These are phyloP conservation scores for Bodo saltans DNA, from an alignment of 78 protist genomes.

Conservation along the genomic window DNA sequence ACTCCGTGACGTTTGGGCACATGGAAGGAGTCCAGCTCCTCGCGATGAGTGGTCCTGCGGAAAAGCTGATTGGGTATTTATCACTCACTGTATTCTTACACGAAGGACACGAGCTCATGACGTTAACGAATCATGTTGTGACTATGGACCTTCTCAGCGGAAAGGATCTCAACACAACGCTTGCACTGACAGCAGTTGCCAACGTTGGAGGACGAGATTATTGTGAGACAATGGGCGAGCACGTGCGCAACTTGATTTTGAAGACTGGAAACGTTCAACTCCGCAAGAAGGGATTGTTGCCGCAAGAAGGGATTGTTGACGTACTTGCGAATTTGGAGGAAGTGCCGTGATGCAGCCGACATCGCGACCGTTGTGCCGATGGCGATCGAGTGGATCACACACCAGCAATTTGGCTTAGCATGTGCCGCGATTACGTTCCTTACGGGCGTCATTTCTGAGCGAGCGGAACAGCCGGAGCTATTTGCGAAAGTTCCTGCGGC, in stretches of 20 bases:
- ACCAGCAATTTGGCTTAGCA: constrained; percentile 67
- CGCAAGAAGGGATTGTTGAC: constrained; percentile 90
- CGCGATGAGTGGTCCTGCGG: constrained; percentile 69
- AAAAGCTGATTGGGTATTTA: constrained; percentile 90
- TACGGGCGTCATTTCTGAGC: constrained; percentile 43
- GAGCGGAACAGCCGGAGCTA: neutral
- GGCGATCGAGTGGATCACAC: constrained; percentile 61
- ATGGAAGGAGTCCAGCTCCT: constrained; percentile 93
- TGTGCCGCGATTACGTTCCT: constrained; percentile 62
- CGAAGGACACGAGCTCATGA: constrained; percentile 86
- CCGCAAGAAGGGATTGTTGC: constrained; percentile 80
- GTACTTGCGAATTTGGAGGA: constrained; percentile 84
- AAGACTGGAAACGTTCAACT: neutral
- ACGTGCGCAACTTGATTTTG: constrained; percentile 71
- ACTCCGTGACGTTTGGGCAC: constrained; percentile 96
- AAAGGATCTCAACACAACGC: constrained; percentile 62
- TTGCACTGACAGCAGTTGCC: constrained; percentile 86
- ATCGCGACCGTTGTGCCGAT: constrained; percentile 22
- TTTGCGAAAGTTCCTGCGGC: constrained; percentile 34
- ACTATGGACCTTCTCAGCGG: constrained; percentile 66
- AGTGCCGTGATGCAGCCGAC: constrained; percentile 52
- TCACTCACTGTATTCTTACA: constrained; percentile 70
- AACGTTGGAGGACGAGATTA: constrained; percentile 90
- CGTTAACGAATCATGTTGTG: constrained; percentile 84
- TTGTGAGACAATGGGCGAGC: constrained; percentile 77